Evolutionary conservation across 2,329 filamentous ascomycete genomes (phyloP).

Genomic region (Fusarium brachygibbosum): DNA sequence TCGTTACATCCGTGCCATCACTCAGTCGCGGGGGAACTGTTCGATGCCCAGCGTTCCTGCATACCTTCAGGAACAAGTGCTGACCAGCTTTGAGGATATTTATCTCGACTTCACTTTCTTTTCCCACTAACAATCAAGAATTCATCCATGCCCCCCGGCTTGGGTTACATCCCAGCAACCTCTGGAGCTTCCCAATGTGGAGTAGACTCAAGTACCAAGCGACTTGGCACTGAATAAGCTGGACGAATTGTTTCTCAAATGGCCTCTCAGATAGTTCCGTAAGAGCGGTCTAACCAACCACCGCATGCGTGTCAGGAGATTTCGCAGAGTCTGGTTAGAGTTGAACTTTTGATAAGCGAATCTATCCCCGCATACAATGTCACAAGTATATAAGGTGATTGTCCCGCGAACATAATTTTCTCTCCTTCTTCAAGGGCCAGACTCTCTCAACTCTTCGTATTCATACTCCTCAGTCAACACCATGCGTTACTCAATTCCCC

Average conservation of each 20-base stretch:
- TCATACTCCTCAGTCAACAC: background rate
- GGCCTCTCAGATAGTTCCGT: background rate
- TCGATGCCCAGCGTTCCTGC: slow-evolving; percentile 14
- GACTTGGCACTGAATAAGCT: slow-evolving; percentile 13
- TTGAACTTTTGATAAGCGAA: background rate
- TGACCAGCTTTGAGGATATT: background rate
- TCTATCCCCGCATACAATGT: background rate
- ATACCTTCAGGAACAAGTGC: slow-evolving; percentile 2
- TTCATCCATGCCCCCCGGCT: background rate
- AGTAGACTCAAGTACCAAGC: slow-evolving; percentile 9
- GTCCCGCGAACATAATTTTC: background rate
- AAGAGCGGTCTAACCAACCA: background rate
- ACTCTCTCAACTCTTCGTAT: background rate
- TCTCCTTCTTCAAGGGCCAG: background rate
- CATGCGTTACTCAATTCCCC: slow-evolving; percentile 35
- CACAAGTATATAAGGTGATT: background rate
- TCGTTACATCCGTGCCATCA: background rate
- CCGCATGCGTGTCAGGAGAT: background rate
- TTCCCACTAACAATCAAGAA: background rate
- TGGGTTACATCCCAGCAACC: background rate
- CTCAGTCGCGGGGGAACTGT: background rate
- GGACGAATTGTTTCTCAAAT: background rate
- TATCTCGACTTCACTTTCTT: background rate
- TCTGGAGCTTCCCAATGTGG: slow-evolving; percentile 27
- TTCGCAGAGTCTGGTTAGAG: background rate